Percentiles rank a stretch among this genome's conserved stretches.
phyloP scores from a whole-genome alignment of 768 basidiomycete genomes.

The Daedaleopsis sinensis region DNA sequence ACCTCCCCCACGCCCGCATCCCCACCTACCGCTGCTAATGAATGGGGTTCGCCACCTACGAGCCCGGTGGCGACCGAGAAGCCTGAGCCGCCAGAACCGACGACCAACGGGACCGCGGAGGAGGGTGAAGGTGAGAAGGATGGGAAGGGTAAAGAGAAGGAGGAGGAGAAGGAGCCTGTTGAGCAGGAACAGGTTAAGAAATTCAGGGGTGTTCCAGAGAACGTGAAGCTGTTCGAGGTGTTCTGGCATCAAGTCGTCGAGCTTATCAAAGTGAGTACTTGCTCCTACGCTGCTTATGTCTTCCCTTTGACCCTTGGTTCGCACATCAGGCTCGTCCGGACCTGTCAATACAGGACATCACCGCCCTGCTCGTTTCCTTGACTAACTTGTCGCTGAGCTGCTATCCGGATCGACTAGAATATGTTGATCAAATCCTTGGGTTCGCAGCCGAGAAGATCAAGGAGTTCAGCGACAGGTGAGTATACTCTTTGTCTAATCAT shows the following conservation, averaged over 20 bases:
- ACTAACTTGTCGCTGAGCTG: slow-evolving; percentile 95
- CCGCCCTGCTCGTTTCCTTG: slow-evolving; percentile 92
- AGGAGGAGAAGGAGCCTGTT: slow-evolving; percentile 28
- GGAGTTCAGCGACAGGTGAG: slow-evolving; percentile 80
- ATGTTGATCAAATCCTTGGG: slow-evolving; percentile 92
- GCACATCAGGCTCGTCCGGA: slow-evolving; percentile 86
- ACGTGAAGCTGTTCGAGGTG: slow-evolving; percentile 95
- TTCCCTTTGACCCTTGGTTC: slow-evolving; percentile 8
- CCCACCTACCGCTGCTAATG: slow-evolving; percentile 21
- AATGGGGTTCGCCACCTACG: slow-evolving; percentile 32
- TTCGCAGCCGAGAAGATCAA: slow-evolving; percentile 88
- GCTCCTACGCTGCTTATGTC: neutral
- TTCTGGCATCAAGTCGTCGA: slow-evolving; percentile 99
- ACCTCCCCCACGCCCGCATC: slow-evolving; percentile 20
- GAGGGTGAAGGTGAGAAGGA: slow-evolving; percentile 33
- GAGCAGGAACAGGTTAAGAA: slow-evolving; percentile 56
- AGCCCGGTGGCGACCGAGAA: slow-evolving; percentile 28
- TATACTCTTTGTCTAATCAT: neutral
- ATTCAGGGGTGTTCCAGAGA: slow-evolving; percentile 93
- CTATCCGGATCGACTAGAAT: slow-evolving; percentile 96
- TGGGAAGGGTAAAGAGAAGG: slow-evolving; percentile 65
- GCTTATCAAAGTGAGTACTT: slow-evolving; percentile 81
- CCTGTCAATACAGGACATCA: slow-evolving; percentile 95
- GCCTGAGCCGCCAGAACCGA: slow-evolving; percentile 10
- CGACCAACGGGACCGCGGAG: slow-evolving; percentile 17